These are phyloP conservation scores for Lecanicillium sp. DNA, from an alignment of 2,329 filamentous ascomycete species.

Conservation along the genomic window DNA sequence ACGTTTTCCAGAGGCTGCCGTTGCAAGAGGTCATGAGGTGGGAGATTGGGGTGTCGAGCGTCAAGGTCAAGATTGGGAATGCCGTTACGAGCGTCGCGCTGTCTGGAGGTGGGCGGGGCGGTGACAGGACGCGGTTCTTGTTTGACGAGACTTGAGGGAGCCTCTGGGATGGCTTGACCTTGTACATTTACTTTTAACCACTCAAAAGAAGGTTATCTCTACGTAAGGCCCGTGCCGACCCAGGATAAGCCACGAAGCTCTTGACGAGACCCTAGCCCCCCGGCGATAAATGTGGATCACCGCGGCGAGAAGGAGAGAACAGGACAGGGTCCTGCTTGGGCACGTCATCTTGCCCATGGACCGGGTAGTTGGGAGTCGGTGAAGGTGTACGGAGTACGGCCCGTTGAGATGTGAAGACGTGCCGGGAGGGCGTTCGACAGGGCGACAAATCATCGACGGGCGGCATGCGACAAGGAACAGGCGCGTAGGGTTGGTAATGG, in stretches of 20 bases:
- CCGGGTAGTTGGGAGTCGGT: no score
- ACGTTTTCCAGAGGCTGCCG: conserved; percentile 20
- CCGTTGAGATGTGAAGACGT: no score
- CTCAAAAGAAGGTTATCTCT: no score
- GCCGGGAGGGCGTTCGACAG: no score
- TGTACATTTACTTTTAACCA: no score
- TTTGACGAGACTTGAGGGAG: conserved; percentile 11
- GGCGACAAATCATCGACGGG: no score
- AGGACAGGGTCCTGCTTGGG: background rate
- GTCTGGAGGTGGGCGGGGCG: conserved; percentile 7
- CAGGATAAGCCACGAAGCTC: background rate
- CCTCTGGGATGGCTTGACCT: no score
- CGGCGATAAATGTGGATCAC: background rate
- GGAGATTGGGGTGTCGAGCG: conserved; percentile 47
- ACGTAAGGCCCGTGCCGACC: no score
- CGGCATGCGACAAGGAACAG: no score
- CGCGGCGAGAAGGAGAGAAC: background rate
- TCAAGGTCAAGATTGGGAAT: conserved; percentile 75
- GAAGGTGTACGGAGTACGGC: no score
- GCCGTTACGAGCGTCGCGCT: conserved; percentile 48
- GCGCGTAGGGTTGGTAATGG: no score
- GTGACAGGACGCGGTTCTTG: conserved; percentile 14
- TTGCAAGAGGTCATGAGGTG: conserved; percentile 33
- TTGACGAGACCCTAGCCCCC: background rate
- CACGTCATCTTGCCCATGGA: no score